Evolutionary conservation across 768 basidiomycete species (phyloP), one percentile per base, ranked within the genome.

Genomic region (Gautieria morchelliformis): DNA sequence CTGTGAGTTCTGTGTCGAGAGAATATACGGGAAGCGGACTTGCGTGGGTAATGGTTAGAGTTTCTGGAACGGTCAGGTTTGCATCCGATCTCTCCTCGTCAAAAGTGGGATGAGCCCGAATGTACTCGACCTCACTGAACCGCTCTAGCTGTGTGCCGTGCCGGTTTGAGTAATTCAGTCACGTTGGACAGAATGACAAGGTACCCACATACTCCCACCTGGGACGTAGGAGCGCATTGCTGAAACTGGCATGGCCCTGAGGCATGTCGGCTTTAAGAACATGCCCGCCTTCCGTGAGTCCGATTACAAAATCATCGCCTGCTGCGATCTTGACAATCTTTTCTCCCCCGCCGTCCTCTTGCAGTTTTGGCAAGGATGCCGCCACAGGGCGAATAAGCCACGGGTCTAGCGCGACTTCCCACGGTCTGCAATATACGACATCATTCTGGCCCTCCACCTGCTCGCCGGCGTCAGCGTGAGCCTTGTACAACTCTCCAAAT

Each of bases 261-360:
- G 83, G 74, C 33, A 73, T 61, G 17, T 74, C 71, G 63, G 82
- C 83, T 64, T 82, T 82, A 60, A 90, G 71, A 50, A 94, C 87
- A 65, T 89, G 86, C 0, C 89, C 89, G 37, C 78, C 71, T 64
- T 87, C 83, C 14, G 92, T 93, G 63, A 98, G 71, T 12, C 86
- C 93, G 58, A 95, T 71, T 27, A 96, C 67, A 62, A 82, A 78
- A 49, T 75, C 74, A 54, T 89, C 83, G 60, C 92, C 78, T 4
- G 82, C 87, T 9, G 91, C 93, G 45, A 98, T 84, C 69, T 90
- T 84, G 35, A 91, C 75, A 39, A 96, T 75, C 66, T 75, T 76
- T 33, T 69, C 66, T 46, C 66, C 56, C 35, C 68, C 60, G 42
- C 64, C 62, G 50, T 62, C 53, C 39, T 48, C 67, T 7, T 66